Evolutionary conservation across 2,329 filamentous ascomycete species (phyloP), one percentile per base, ranked within the genome.

Genomic region (Penicillium sp.): DNA sequence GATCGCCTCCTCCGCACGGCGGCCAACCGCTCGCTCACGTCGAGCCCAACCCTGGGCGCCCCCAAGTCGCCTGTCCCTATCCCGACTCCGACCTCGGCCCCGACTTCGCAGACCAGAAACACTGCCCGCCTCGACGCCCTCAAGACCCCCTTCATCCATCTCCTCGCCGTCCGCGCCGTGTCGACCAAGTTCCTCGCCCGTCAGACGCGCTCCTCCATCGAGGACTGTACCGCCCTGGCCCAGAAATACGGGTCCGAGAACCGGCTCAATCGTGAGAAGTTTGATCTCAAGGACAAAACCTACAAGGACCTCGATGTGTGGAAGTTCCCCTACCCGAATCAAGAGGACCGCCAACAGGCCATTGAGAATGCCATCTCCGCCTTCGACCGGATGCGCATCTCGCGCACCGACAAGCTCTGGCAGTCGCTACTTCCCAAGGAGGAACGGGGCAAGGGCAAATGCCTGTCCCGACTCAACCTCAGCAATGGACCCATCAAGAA

Each of bases 221-320:
- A 72, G 32, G 75, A 79, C 40, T 66, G 74, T 37, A 58, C 65
- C 19, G 57, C 64, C 25, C 57, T 79, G 25, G 62, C 76, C 45
- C 68, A 56, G 43, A 81, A 79, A 60, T 72, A 79, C 51, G 77
- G 72, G 10, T 67, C 70, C 40, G 69, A 74, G 49, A 72, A 71
- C 33, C 63, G 72, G 29, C 63, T 74, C 26, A 71, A 69, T 38
- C 57, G 71, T 13, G 63, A 71, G 41, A 74, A 75, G 46, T 79
- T 73, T 62, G 65, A 75, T 51, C 65, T 84, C 46, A 73, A 66
- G 21, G 79, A 82, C 60, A 78, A 77, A 54, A 64, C 68, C 11
- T 83, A 76, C 58, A 78, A 77, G 52, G 79, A 83, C 36, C 64
- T 84, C 46, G 78, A 82, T 53, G 72, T 80, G 7, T 83, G 74